Percentiles rank a stretch among this genome's conserved stretches.
phyloP scores from a whole-genome alignment of 225 moss, liverwort and hornwort species.

The Takakia lepidozioides region DNA sequence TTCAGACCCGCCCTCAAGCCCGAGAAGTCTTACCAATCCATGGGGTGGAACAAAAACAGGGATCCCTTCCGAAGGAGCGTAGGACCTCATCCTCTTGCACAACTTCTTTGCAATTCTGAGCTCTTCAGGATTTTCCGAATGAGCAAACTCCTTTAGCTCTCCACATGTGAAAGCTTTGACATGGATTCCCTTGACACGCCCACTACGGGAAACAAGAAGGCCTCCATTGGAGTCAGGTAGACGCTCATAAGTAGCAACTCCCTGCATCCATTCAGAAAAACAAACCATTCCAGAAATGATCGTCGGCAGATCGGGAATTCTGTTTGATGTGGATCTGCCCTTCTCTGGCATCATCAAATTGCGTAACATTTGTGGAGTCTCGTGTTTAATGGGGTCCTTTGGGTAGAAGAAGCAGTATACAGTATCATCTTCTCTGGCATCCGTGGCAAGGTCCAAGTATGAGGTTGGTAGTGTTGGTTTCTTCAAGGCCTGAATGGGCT shows the following conservation, averaged over 20 bases:
- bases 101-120: slow-evolving; percentile 24
- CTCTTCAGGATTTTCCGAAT: slow-evolving; percentile 20
- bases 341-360: slow-evolving; percentile 14
- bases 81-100: slow-evolving; percentile 11
- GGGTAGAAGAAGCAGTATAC: slow-evolving; percentile 43
- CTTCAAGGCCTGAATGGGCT: slow-evolving; percentile 22
- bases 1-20: slow-evolving; percentile 24
- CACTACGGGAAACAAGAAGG: slow-evolving; percentile 42
- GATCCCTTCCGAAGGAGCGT: slow-evolving; percentile 10
- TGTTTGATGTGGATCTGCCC: no score
- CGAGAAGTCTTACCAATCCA: slow-evolving; percentile 27
- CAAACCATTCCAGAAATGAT: slow-evolving; percentile 31
- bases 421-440: slow-evolving; percentile 44
- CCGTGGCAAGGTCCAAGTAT: slow-evolving; percentile 29
- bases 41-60: slow-evolving; percentile 49
- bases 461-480: slow-evolving; percentile 39
- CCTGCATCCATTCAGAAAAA: slow-evolving; percentile 54
- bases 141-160: slow-evolving; percentile 19
- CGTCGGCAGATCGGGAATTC: slow-evolving; percentile 31
- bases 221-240: slow-evolving; percentile 31
- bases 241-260: slow-evolving; percentile 24
- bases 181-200: slow-evolving; percentile 43
- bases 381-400: slow-evolving; percentile 26
- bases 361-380: slow-evolving; percentile 20
- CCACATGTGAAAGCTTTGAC: slow-evolving; percentile 32